A percentile compares a stretch with the other conserved stretches of the same genome.
phyloP scores from a whole-genome alignment of 495 filamentous ascomycete genomes.

The Tuber brumale region DNA sequence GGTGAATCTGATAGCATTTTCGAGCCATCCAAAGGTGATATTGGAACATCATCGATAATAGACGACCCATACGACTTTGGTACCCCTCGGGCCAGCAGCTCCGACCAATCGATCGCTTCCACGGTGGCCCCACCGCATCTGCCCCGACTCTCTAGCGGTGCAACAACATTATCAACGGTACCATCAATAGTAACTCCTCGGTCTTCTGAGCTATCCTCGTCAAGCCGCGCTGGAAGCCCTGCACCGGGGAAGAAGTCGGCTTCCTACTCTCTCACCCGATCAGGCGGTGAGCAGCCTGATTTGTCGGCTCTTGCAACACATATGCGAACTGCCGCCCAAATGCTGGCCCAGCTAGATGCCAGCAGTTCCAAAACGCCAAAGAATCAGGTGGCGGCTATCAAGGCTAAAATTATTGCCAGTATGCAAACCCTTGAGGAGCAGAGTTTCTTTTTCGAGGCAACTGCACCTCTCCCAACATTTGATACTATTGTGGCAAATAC shows the following conservation, averaged over 20 bases:
- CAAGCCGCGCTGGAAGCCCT: slow-evolving; percentile 57
- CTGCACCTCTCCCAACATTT: slow-evolving; percentile 54
- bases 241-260: slow-evolving; percentile 42
- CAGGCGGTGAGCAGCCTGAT: slow-evolving; percentile 54
- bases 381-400: slow-evolving; percentile 66
- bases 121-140: slow-evolving; percentile 30
- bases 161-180: slow-evolving; percentile 49
- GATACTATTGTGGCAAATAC: slow-evolving; percentile 64
- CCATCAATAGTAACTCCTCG: slow-evolving; percentile 54
- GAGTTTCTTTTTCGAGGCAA: slow-evolving; percentile 60
- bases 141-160: slow-evolving; percentile 53
- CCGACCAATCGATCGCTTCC: slow-evolving; percentile 8
- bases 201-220: slow-evolving; percentile 51
- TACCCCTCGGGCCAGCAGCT: slow-evolving; percentile 18
- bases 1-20: slow-evolving; percentile 64
- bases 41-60: slow-evolving; percentile 61
- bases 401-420: slow-evolving; percentile 70
- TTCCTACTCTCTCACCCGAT: slow-evolving; percentile 12
- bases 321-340: slow-evolving; percentile 72
- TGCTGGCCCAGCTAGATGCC: slow-evolving; percentile 68
- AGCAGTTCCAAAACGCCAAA: slow-evolving; percentile 64
- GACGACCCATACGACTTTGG: slow-evolving; percentile 48
- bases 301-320: slow-evolving; percentile 69
- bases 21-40: slow-evolving; percentile 63
- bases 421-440: slow-evolving; percentile 79